Conservation (phyloP, 352 stramenopile genomes). For the Phytopythium oedochilum region DNA sequence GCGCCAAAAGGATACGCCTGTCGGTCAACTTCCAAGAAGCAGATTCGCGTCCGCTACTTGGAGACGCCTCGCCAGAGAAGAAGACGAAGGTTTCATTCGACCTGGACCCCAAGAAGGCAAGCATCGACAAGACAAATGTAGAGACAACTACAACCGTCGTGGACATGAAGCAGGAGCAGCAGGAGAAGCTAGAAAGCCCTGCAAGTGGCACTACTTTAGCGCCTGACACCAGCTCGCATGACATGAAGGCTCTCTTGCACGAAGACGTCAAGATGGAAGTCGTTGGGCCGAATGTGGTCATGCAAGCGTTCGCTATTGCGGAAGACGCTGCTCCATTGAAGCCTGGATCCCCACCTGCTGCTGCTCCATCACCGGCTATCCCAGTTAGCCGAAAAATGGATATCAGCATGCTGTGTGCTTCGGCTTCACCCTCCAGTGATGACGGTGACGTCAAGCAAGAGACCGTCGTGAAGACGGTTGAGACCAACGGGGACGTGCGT, state of each 20-base stretch:
- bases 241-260: neutral
- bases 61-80: neutral
- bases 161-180: neutral
- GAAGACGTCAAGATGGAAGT: slow-evolving; percentile 5
- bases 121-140: neutral
- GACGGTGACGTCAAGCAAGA: slow-evolving; percentile 1
- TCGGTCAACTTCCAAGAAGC: slow-evolving; percentile 66
- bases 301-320: neutral
- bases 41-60: neutral
- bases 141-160: neutral
- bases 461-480: neutral
- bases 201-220: neutral
- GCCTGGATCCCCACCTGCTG: too few relatives aligned
- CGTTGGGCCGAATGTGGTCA: neutral
- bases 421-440: slow-evolving; percentile 19
- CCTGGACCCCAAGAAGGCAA: neutral
- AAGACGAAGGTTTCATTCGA: slow-evolving; percentile 13
- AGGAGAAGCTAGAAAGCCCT: neutral
- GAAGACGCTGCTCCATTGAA: neutral
- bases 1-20: slow-evolving; percentile 66
- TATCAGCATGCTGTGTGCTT: slow-evolving; percentile 33
- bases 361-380: neutral
- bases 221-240: neutral
- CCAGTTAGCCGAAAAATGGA: slow-evolving; percentile 35
- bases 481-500: neutral